A percentile compares a stretch with the other conserved stretches of the same genome.
Conservation (phyloP, 2,329 filamentous ascomycete species). For the Arthrobotrys sinensis region DNA sequence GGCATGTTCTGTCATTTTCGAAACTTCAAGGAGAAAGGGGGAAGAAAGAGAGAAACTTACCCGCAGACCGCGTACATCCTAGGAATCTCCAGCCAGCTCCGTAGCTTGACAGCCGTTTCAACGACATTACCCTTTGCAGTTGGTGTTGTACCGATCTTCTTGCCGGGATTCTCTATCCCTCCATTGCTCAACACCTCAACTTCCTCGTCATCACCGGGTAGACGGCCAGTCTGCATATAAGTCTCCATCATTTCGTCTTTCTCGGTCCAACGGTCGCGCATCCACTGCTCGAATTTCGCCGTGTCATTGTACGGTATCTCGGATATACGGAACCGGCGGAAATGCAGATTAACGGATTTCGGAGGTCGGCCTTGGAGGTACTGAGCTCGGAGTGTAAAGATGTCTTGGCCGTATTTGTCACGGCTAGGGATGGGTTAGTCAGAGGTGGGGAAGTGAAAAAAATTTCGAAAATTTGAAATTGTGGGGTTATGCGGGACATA, state of each 20-base stretch:
- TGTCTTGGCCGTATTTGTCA: constrained; percentile 88
- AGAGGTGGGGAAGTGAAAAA: constrained; percentile 1
- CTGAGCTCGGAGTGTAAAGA: constrained; percentile 87
- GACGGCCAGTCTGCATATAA: constrained; percentile 82
- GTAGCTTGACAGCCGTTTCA: constrained; percentile 74
- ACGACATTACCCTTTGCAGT: constrained; percentile 65
- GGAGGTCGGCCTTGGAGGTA: constrained; percentile 91
- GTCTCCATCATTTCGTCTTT: constrained; percentile 92
- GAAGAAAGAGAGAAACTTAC: constrained; percentile 47
- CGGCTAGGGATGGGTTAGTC: constrained; percentile 70
- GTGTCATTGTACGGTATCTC: constrained; percentile 85
- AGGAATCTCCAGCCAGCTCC: constrained; percentile 73
- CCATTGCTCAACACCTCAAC: constrained; percentile 41
- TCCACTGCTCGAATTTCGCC: constrained; percentile 85
- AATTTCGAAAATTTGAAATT: background rate
- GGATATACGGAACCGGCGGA: constrained; percentile 85
- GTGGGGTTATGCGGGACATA: constrained; percentile 71
- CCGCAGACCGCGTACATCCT: constrained; percentile 72
- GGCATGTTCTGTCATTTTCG: background rate
- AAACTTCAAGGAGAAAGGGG: too few relatives aligned
- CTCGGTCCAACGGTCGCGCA: constrained; percentile 88
- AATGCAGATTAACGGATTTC: constrained; percentile 97
- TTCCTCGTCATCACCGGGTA: constrained; percentile 77
- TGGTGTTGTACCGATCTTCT: constrained; percentile 66
- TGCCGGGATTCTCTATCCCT: constrained; percentile 60